Evolutionary conservation across 192 early-diverging fungal species (phyloP), one percentile per base, ranked within the genome.

Genomic region (Linnemannia hyalina): DNA sequence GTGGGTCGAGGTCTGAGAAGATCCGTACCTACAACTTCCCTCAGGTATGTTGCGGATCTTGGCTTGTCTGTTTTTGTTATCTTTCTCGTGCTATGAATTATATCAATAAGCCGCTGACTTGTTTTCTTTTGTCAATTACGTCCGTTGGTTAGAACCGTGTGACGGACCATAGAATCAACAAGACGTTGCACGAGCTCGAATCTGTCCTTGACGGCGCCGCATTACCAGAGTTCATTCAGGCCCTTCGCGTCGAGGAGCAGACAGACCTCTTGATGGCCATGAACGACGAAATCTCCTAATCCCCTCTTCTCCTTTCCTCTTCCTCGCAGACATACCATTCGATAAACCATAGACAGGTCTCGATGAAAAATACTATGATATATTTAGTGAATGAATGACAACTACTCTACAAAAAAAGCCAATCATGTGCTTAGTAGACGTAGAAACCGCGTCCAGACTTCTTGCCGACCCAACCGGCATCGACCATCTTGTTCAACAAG

Each of bases 391-490:
- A 70, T 71, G 22, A 42, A 9, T 42, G 22, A 40, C 20, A 10
- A 4, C 36, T n/a, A 4, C n/a, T 23, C 1, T 6, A 4, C 70
- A 4, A 26, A 13, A 11, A 73, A 29, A 73, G 15, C 10, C 74
- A 52, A 38, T n/a, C 60, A 20, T 9, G 11, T 46, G 38, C 11
- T 44, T 88, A 82, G 88, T 99, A 99, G 36, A 91, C 90, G 90
- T 98, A 99, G 89, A 99, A 96, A 42, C 98, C 98, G 73, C 93
- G 90, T 55, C 96, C 96, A 49, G 88, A 82, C 91, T 99, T 99
- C 88, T 97, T 97, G 54, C 97, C 98, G 69, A 98, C 85, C 95
- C 96, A 98, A 9, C 98, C 98, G 47, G 98, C 97, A 89, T 98
- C 97, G 29, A 99, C 98, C 84, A 97, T 96, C 88, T 98, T 97